phyloP scores from a whole-genome alignment of 2,329 filamentous ascomycete genomes.

The Pseudocercospora ulei region DNA sequence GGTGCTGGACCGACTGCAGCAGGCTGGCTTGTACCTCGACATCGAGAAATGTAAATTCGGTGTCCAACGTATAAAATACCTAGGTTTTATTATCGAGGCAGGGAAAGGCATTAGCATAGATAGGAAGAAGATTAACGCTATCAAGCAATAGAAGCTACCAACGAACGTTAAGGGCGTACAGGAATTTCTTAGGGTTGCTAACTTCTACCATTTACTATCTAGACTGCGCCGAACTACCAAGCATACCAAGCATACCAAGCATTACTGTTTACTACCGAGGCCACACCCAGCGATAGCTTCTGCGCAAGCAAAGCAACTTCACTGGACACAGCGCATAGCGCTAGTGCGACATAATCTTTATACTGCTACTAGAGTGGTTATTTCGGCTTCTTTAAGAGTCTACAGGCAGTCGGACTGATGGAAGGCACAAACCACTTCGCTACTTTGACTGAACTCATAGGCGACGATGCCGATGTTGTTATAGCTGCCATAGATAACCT shows the following conservation, averaged over 20 bases:
- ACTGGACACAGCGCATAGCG: constrained; percentile 42
- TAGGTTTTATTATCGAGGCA: no score
- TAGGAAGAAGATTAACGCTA: no score
- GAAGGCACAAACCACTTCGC: constrained; percentile 42
- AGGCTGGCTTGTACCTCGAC: no score
- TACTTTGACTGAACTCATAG: constrained; percentile 36
- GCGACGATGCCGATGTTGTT: constrained; percentile 39
- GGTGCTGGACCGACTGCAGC: no score
- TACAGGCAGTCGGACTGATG: constrained; percentile 39
- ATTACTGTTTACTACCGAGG: background rate
- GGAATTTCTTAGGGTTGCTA: no score
- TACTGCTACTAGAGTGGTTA: constrained; percentile 39
- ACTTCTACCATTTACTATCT: constrained; percentile 2
- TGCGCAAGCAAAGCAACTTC: constrained; percentile 33
- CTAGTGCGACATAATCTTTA: constrained; percentile 41
- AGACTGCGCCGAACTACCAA: no score
- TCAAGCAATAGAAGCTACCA: no score
- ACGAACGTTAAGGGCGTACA: no score
- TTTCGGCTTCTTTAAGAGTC: constrained; percentile 42
- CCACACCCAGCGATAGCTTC: constrained; percentile 21
- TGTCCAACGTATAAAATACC: no score
- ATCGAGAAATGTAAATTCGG: no score
- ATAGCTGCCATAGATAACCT: constrained; percentile 41
- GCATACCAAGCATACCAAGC: no score
- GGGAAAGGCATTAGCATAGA: no score